Evolutionary conservation across 2,329 filamentous ascomycete genomes (phyloP), one percentile per base, ranked within the genome.

Genomic region (Scedosporium boydii): DNA sequence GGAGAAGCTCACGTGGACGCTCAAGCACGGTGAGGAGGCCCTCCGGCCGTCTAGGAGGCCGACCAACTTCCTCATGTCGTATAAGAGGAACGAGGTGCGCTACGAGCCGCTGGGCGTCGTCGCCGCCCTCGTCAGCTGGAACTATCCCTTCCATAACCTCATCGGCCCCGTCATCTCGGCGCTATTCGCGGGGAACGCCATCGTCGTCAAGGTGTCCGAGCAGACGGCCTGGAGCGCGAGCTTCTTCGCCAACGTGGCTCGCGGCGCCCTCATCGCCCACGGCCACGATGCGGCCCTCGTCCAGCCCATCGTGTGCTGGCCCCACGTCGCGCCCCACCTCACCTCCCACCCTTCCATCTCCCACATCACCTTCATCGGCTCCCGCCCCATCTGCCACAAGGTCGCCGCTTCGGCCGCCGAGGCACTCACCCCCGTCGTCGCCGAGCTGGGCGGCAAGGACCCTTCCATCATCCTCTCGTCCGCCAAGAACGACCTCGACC

Each of bases 301-400:
- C 42, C 93, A 98, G 76, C 87, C 86, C 41, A 80, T 97, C 57
- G 86, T 89, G 26, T 97, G 93, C 80, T 96, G 95, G 86, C 93
- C 95, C 3, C 80, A 89, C 65, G 87, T 88, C 1, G 95, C 95
- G 0, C 82, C 85, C 58, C 83, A 92, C 70, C 79, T 99, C 59
- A 96, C 93, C 1, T 91, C 89, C 9, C 95, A 98, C 73, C 87
- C 89, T 0, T 85, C 81, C 29, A 89, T 99, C 70, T 83, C 87
- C 53, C 95, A 99, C 74, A 82, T 99, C 66, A 98, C 95, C 18
- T 99, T 99, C 76, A 98, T 99, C 73, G 95, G 95, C 66, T 96
- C 91, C 59, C 85, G 88, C 58, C 83, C 88, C 1, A 89, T 98
- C 10, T 95, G 93, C 18, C 90, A 95, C 74, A 85, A 91, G 68